Evolutionary conservation across 495 filamentous ascomycete genomes (phyloP).

Genomic region (Lichenothelia convexa): DNA sequence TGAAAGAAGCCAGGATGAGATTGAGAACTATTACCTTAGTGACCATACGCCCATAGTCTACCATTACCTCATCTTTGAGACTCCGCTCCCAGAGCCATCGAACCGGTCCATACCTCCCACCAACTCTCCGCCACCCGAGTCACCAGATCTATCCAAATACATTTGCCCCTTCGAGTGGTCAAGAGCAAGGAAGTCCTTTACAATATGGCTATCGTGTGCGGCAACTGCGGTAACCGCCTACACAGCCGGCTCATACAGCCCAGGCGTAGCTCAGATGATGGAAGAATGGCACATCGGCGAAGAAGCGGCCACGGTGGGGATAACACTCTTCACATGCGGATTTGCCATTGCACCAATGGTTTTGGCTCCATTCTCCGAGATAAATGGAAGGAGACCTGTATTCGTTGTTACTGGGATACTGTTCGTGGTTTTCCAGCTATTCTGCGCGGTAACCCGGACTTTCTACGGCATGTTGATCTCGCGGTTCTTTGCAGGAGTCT

Average conservation of each 20-base stretch:
- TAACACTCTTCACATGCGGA: constrained; percentile 67
- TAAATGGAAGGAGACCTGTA: constrained; percentile 62
- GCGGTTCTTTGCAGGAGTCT: constrained; percentile 58
- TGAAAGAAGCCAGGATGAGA: not conserved
- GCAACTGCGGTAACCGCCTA: constrained; percentile 68
- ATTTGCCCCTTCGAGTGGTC: constrained; percentile 63
- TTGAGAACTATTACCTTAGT: not conserved
- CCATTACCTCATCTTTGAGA: constrained; percentile 59
- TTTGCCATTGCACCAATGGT: constrained; percentile 82
- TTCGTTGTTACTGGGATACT: constrained; percentile 57
- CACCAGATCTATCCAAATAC: constrained; percentile 49
- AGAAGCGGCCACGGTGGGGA: constrained; percentile 52
- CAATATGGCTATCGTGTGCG: constrained; percentile 54
- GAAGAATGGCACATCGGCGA: constrained; percentile 41
- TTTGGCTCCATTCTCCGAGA: constrained; percentile 76
- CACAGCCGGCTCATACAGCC: constrained; percentile 63
- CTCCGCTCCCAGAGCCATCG: constrained; percentile 40
- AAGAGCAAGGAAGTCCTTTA: constrained; percentile 43
- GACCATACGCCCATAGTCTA: constrained; percentile 30
- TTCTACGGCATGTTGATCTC: constrained; percentile 60
- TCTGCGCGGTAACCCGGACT: constrained; percentile 54
- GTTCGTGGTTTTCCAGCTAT: constrained; percentile 50
- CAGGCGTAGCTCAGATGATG: constrained; percentile 42
- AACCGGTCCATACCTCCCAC: constrained; percentile 19
- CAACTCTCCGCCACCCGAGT: constrained; percentile 28